Percentiles rank a stretch among this genome's conserved stretches.
phyloP scores from a whole-genome alignment of 768 basidiomycete species.

The Mrakia frigida region DNA sequence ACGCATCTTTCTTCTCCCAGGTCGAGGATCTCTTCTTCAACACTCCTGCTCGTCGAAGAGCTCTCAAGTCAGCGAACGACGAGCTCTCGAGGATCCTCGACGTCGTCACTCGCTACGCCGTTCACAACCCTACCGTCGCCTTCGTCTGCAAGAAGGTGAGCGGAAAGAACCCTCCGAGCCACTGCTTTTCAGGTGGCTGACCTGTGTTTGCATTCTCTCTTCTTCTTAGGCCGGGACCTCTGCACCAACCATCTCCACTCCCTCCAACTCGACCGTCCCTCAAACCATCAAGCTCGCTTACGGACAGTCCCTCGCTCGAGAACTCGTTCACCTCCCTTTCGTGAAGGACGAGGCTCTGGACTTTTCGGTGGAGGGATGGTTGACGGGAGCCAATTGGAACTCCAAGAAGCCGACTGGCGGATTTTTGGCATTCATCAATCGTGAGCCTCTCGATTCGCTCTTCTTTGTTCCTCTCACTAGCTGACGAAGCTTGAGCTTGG shows the following conservation, averaged over 20 bases:
- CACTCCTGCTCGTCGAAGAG: conserved; percentile 76
- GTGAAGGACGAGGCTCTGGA: conserved; percentile 47
- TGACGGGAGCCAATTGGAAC: conserved; percentile 83
- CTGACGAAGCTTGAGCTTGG: neutral
- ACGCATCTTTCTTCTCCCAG: conserved; percentile 47
- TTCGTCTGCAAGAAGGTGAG: conserved; percentile 87
- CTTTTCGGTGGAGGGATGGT: conserved; percentile 69
- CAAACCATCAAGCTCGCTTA: conserved; percentile 77
- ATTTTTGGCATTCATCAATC: conserved; percentile 89
- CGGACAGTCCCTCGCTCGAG: conserved; percentile 70
- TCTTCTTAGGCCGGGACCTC: conserved; percentile 60
- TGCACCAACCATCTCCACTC: conserved; percentile 74
- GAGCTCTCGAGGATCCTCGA: conserved; percentile 89
- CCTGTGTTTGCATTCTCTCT: conserved; percentile 11
- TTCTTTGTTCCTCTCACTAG: neutral
- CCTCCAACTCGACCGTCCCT: conserved; percentile 58
- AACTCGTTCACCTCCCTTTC: conserved; percentile 52
- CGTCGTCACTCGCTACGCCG: conserved; percentile 84
- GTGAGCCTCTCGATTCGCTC: conserved; percentile 50
- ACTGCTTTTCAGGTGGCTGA: too few relatives aligned
- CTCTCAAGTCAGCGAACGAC: conserved; percentile 76
- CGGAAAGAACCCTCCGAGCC: too few relatives aligned
- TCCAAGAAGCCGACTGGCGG: conserved; percentile 56
- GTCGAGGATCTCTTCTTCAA: conserved; percentile 96
- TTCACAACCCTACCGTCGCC: conserved; percentile 82